These are phyloP conservation scores for Entomortierella lignicola DNA, from an alignment of 192 early-diverging fungal genomes.

Conservation along the genomic window DNA sequence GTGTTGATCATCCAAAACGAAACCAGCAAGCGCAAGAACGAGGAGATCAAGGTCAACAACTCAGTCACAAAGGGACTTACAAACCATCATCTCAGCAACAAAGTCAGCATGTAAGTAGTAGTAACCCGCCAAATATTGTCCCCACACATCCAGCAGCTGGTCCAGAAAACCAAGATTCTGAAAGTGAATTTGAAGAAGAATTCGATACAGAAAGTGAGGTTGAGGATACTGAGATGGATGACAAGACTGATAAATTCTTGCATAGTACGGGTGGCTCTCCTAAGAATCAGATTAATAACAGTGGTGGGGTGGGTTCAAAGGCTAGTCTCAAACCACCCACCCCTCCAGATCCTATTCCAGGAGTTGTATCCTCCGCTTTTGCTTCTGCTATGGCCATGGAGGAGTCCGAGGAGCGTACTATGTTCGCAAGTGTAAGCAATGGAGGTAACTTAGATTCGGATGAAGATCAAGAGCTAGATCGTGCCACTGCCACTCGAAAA, in stretches of 20 bases:
- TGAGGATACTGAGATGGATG: constrained; percentile 18
- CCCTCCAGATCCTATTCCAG: constrained; percentile 24
- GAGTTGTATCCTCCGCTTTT: constrained; percentile 18
- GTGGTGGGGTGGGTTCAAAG: constrained; percentile 12
- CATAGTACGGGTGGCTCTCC: constrained; percentile 20
- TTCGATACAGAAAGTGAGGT: constrained; percentile 49
- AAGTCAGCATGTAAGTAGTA: background rate
- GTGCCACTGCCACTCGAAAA: constrained; percentile 18
- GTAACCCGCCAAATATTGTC: background rate
- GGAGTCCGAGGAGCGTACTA: constrained; percentile 26
- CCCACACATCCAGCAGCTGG: background rate
- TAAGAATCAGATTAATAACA: background rate
- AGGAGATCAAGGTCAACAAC: constrained; percentile 4
- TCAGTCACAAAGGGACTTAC: no score
- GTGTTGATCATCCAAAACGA: constrained; percentile 32
- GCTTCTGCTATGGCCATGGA: constrained; percentile 32
- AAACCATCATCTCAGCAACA: background rate
- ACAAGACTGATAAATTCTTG: background rate
- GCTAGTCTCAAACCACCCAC: constrained; percentile 29
- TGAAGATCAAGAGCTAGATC: constrained; percentile 18
- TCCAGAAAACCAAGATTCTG: background rate
- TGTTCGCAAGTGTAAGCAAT: constrained; percentile 27
- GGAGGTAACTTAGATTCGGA: constrained; percentile 16
- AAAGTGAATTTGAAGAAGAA: constrained; percentile 39
- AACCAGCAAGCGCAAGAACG: constrained; percentile 14